Evolutionary conservation across 306 rosid species (phyloP).

Genomic region (Dalbergia cochinchinensis): DNA sequence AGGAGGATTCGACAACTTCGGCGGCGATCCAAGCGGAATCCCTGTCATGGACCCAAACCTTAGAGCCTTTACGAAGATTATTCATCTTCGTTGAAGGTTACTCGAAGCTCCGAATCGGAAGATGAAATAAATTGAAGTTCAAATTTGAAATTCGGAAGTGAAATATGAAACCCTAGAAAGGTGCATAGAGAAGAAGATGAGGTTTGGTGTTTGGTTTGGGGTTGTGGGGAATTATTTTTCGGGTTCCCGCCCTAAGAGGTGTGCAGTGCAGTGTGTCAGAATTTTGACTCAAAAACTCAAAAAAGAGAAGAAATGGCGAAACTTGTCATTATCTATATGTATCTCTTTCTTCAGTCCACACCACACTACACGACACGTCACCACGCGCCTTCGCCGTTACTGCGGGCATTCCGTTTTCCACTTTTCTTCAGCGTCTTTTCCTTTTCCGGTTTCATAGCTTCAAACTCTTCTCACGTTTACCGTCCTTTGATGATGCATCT

Average conservation of each 20-base stretch:
- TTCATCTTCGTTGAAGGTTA: constrained; percentile 57
- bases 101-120: not conserved
- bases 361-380: constrained; percentile 63
- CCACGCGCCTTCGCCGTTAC: not conserved
- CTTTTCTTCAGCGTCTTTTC: not conserved
- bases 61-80: constrained; percentile 75
- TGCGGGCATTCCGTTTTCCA: not conserved
- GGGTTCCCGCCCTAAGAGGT: constrained; percentile 87
- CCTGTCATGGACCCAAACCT: constrained; percentile 86
- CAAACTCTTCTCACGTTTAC: not conserved
- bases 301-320: constrained; percentile 48
- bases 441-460: not conserved
- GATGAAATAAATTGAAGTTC: not conserved
- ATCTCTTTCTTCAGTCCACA: constrained; percentile 26
- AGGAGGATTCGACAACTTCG: constrained; percentile 62
- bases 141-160: constrained; percentile 31
- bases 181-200: constrained; percentile 38
- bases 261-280: constrained; percentile 28
- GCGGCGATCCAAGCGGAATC: constrained; percentile 80
- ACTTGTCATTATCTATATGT: constrained; percentile 43
- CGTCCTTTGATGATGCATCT: not conserved
- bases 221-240: constrained; percentile 50
- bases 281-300: constrained; percentile 37
- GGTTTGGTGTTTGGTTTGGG: not conserved
- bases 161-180: constrained; percentile 61